phyloP scores from a whole-genome alignment of 1,284 basidiomycete genomes.

The Ganoderma meredithae region DNA sequence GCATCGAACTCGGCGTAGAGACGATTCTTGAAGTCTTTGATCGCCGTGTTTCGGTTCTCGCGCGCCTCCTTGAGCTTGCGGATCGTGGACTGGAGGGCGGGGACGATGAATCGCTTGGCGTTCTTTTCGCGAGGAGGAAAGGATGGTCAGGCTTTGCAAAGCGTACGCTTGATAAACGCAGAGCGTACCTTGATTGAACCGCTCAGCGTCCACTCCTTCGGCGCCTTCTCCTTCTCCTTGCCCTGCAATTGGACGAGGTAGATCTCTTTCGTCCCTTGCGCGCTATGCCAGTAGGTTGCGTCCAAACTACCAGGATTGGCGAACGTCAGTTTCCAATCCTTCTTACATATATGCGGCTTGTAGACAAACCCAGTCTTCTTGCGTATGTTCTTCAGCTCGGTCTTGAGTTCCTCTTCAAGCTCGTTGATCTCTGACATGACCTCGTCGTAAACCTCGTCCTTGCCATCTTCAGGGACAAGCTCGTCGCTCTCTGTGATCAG shows the following conservation, averaged over 20 bases:
- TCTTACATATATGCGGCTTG: neutral
- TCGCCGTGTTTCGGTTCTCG: slow-evolving; percentile 81
- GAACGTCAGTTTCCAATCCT: neutral
- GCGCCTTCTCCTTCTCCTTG: slow-evolving; percentile 65
- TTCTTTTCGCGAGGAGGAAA: slow-evolving; percentile 50
- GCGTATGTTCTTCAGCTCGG: slow-evolving; percentile 66
- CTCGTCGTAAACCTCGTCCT: slow-evolving; percentile 84
- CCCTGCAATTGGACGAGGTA: slow-evolving; percentile 81
- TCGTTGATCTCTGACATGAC: slow-evolving; percentile 73
- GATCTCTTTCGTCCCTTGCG: slow-evolving; percentile 88
- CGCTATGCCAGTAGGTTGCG: slow-evolving; percentile 86
- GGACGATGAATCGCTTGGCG: slow-evolving; percentile 79
- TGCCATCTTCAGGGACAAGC: slow-evolving; percentile 80
- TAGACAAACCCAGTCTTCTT: slow-evolving; percentile 61
- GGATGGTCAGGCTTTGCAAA: neutral
- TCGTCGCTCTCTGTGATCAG: slow-evolving; percentile 67
- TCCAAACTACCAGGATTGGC: slow-evolving; percentile 49
- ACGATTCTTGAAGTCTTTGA: slow-evolving; percentile 85
- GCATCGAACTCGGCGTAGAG: slow-evolving; percentile 88
- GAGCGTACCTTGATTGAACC: slow-evolving; percentile 78
- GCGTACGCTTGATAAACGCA: neutral
- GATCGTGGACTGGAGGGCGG: slow-evolving; percentile 74
- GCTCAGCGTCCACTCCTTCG: slow-evolving; percentile 85
- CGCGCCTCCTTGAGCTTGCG: slow-evolving; percentile 90
- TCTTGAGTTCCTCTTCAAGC: slow-evolving; percentile 77